Evolutionary conservation across 2,329 filamentous ascomycete species (phyloP), one percentile per base, ranked within the genome.

Genomic region (Epicoccum nigrum): DNA sequence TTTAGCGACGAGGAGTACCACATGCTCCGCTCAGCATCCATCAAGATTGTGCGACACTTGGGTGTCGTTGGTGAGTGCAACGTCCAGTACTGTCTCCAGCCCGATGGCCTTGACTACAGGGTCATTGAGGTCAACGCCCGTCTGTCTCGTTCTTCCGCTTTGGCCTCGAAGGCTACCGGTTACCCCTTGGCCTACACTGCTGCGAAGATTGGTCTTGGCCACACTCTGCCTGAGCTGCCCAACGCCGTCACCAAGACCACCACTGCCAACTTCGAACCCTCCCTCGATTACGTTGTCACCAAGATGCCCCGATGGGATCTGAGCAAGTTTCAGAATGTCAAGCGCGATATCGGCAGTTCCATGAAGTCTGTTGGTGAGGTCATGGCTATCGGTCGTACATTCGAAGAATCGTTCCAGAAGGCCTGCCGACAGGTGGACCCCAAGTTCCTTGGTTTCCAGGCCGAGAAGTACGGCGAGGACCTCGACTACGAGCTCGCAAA

Each of bases 281-380:
- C 90, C 56, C 81, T 99, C 59, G 94, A 99, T 71, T 99, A 99
- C 75, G 91, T 99, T 60, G 94, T 99, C 61, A 96, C 92, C 64
- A 99, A 99, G 82, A 97, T 99, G 65, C 94, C 94, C 65, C 87
- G 94, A 70, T 99, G 94, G 94, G 94, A 99, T 82, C 77, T 99
- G 71, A 86, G 90, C 81, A 99, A 99, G 81, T 99, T 99, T 83
- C 93, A 97, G 79, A 93, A 97, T 68, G 94, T 99, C 60, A 95
- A 96, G 82, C 89, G 94, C 55, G 90, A 96, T 70, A 97, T 99
- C 71, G 94, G 94, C 64, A 96, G 90, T 71, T 89, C 93, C 56
- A 99, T 99, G 94, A 99, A 97, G 81, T 97, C 92, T 19, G 92
- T 99, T 51, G 94, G 94, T 72, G 94, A 99, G 77, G 94, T 99